Evolutionary conservation across 129 eudicot genomes (phyloP).

Genomic region (Tagetes patula): DNA sequence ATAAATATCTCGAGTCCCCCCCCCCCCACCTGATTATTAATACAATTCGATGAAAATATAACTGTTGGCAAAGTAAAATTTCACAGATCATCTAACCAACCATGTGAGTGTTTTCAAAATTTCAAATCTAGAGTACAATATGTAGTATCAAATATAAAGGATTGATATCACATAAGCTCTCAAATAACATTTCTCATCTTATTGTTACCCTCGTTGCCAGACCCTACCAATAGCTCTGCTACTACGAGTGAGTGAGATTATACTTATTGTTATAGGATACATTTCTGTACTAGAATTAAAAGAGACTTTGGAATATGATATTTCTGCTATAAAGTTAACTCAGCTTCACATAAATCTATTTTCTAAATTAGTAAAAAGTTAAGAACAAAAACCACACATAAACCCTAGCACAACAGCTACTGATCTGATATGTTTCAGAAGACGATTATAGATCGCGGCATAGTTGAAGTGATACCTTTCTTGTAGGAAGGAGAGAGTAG

Average conservation of each 20-base stretch:
- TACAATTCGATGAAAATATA: not conserved
- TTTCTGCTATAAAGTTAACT: not conserved
- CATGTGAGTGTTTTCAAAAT: not conserved
- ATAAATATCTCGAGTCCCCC: not conserved
- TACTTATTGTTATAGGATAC: too few relatives aligned
- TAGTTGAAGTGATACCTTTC: conserved; percentile 52
- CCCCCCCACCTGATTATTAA: too few relatives aligned
- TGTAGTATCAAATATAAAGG: not conserved
- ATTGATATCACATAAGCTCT: too few relatives aligned
- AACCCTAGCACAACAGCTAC: conserved; percentile 30
- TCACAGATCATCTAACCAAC: not conserved
- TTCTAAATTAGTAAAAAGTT: not conserved
- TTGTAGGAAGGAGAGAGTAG: conserved; percentile 80
- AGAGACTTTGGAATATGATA: too few relatives aligned
- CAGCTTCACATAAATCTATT: not conserved
- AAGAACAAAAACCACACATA: not conserved
- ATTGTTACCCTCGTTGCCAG: too few relatives aligned
- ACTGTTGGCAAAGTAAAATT: not conserved
- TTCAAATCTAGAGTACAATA: not conserved
- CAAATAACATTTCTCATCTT: too few relatives aligned
- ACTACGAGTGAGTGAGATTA: too few relatives aligned
- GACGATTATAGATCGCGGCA: not conserved
- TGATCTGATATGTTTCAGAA: conserved; percentile 5
- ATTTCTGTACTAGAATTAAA: not conserved
- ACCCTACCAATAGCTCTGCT: too few relatives aligned